phyloP scores from a whole-genome alignment of 108 stramenopile genomes.

The Cyclotella choctawhatcheeana region DNA sequence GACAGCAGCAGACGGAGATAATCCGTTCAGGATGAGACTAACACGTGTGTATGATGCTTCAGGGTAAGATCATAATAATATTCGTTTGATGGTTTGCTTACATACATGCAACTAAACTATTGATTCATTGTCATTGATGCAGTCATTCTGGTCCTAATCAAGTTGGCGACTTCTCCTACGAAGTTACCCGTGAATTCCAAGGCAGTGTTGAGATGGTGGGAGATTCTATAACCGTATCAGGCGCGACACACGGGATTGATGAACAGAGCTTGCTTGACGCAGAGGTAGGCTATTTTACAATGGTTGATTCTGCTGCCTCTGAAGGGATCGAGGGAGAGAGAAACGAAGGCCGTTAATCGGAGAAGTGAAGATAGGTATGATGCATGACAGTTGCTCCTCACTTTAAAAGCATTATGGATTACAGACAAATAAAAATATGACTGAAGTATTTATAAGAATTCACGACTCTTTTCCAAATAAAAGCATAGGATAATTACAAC shows the following conservation, averaged over 20 bases:
- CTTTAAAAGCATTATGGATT: neutral
- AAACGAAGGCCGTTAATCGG: neutral
- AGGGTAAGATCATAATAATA: constrained; percentile 13
- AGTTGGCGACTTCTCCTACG: constrained; percentile 70
- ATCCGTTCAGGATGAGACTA: constrained; percentile 52
- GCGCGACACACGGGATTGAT: constrained; percentile 50
- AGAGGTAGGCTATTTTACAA: constrained; percentile 75
- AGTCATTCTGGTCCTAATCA: constrained; percentile 14
- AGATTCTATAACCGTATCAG: constrained; percentile 52
- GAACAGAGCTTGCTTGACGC: constrained; percentile 33
- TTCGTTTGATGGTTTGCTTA: neutral
- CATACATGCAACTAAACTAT: neutral
- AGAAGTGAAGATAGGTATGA: neutral
- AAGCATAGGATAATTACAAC: neutral
- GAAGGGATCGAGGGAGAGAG: constrained; percentile 47
- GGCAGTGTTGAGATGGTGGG: constrained; percentile 71
- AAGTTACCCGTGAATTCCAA: constrained; percentile 55
- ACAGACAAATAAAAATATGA: too few species aligned
- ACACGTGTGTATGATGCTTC: constrained; percentile 41
- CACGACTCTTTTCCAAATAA: neutral
- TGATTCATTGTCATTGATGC: neutral
- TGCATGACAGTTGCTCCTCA: neutral
- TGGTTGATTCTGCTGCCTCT: constrained; percentile 72
- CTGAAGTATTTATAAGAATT: too few species aligned
- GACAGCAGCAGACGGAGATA: constrained; percentile 34